Percentiles rank a stretch among this genome's conserved stretches.
phyloP scores from a whole-genome alignment of 495 filamentous ascomycete species.

The Podospora appendiculata region DNA sequence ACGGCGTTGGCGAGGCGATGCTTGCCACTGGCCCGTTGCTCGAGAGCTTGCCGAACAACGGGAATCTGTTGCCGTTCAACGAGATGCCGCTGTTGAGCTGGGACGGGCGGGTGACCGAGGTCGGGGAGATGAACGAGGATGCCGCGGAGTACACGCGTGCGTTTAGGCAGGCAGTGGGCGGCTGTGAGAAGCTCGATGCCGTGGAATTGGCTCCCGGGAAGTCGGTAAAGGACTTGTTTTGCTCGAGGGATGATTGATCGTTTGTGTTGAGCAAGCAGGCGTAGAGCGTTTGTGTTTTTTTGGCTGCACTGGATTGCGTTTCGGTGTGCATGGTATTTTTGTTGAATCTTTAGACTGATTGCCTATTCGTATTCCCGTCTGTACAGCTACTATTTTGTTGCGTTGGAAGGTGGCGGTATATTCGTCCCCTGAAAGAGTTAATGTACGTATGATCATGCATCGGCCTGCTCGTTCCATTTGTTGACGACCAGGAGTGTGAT shows the following conservation, averaged over 20 bases:
- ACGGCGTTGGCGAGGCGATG: conserved; percentile 11
- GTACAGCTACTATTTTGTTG: too few species aligned
- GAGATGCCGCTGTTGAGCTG: conserved; percentile 34
- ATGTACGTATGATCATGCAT: conserved; percentile 2
- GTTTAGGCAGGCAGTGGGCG: conserved; percentile 33
- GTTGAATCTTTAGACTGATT: too few species aligned
- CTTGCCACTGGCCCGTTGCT: conserved; percentile 24
- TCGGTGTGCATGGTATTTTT: too few species aligned
- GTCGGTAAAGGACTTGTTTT: conserved; percentile 21
- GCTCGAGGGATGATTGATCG: conserved; percentile 8
- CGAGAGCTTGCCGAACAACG: conserved; percentile 28
- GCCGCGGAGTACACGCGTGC: conserved; percentile 32
- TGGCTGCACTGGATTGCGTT: too few species aligned
- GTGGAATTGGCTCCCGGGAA: conserved; percentile 12
- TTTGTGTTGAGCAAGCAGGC: too few species aligned
- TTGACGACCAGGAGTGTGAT: conserved; percentile 40
- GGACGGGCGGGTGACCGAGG: conserved; percentile 26
- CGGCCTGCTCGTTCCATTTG: conserved; percentile 20
- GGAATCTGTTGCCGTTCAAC: conserved; percentile 25
- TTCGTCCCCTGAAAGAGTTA: too few species aligned
- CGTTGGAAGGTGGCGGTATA: too few species aligned
- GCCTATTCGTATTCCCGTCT: too few species aligned
- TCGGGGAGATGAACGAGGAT: conserved; percentile 24
- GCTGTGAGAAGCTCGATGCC: conserved; percentile 21
- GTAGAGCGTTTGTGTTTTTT: too few species aligned